A percentile compares a stretch with the other conserved stretches of the same genome.
Evolutionary conservation across 495 filamentous ascomycete genomes (phyloP).

Genomic region (Penicillium coffeae): DNA sequence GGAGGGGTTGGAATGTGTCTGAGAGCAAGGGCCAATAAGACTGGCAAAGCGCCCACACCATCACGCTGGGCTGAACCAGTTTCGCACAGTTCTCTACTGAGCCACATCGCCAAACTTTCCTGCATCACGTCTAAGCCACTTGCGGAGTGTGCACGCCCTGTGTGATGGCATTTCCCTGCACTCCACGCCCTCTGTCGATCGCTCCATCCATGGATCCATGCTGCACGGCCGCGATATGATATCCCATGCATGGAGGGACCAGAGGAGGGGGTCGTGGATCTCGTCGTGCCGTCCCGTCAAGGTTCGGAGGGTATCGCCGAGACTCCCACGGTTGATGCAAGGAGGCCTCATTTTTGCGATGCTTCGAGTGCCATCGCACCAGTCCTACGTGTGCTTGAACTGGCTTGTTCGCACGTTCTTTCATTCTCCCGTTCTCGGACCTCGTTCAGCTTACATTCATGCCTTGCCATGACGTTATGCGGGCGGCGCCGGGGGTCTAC

Average conservation of each 20-base stretch:
- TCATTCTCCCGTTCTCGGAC: no score
- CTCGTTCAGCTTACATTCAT: no score
- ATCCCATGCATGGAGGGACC: not conserved
- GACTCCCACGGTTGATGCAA: constrained; percentile 36
- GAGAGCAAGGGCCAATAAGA: constrained; percentile 14
- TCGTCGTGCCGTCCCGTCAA: constrained; percentile 45
- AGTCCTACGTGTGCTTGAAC: not conserved
- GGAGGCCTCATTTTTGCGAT: constrained; percentile 12
- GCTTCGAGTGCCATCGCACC: not conserved
- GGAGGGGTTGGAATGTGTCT: constrained; percentile 29
- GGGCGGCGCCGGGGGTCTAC: no score
- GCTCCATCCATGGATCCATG: no score
- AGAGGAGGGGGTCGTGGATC: constrained; percentile 16
- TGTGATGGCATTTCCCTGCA: no score
- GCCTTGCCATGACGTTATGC: no score
- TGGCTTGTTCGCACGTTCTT: not conserved
- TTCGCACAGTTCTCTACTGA: constrained; percentile 8
- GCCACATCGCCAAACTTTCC: constrained; percentile 23
- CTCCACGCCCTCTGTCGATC: no score
- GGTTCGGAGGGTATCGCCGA: constrained; percentile 40
- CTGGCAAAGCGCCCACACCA: constrained; percentile 10
- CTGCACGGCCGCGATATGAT: not conserved
- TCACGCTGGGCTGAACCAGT: constrained; percentile 7
- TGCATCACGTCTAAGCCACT: constrained; percentile 18
- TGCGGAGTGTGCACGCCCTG: no score